A percentile compares a stretch with the other conserved stretches of the same genome.
phyloP scores from a whole-genome alignment of 305 asterid species.

The Andrographis paniculata region DNA sequence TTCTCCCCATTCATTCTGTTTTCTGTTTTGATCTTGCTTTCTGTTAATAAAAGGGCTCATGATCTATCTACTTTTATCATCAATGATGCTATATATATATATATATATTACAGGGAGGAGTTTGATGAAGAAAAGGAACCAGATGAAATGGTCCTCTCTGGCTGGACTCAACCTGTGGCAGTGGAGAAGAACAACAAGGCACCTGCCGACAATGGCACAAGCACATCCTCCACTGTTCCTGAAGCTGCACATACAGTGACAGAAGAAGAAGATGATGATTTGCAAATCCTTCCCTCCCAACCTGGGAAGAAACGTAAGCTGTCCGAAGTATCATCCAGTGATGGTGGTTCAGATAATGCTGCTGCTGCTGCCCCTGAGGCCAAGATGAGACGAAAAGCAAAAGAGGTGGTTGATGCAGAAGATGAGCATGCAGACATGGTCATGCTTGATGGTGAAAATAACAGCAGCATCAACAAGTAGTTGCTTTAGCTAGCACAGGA shows the following conservation, averaged over 20 bases:
- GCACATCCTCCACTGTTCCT: slow-evolving; percentile 56
- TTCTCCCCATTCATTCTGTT: no score
- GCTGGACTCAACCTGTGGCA: slow-evolving; percentile 64
- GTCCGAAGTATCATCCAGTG: slow-evolving; percentile 25
- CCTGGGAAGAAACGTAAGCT: slow-evolving; percentile 70
- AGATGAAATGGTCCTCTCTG: slow-evolving; percentile 77
- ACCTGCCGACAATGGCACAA: slow-evolving; percentile 44
- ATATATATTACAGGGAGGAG: slow-evolving; percentile 54
- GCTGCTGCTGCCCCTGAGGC: slow-evolving; percentile 22
- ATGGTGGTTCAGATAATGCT: slow-evolving; percentile 19
- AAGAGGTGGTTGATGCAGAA: slow-evolving; percentile 27
- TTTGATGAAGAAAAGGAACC: slow-evolving; percentile 96
- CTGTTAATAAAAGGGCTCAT: neutral
- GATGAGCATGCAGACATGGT: slow-evolving; percentile 31
- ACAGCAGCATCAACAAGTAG: slow-evolving; percentile 41
- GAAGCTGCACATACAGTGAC: slow-evolving; percentile 24
- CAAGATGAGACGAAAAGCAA: slow-evolving; percentile 31
- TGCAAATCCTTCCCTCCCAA: slow-evolving; percentile 32
- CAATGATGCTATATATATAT: slow-evolving; percentile 1
- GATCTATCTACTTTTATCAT: slow-evolving; percentile 1
- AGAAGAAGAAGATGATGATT: slow-evolving; percentile 47
- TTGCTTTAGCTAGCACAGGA: slow-evolving; percentile 21
- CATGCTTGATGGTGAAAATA: slow-evolving; percentile 38
- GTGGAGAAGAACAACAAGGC: slow-evolving; percentile 34
- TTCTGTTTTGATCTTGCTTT: no score